Evolutionary conservation across 2,329 filamentous ascomycete species (phyloP), one percentile per base, ranked within the genome.

Genomic region (Monosporascus sp.): DNA sequence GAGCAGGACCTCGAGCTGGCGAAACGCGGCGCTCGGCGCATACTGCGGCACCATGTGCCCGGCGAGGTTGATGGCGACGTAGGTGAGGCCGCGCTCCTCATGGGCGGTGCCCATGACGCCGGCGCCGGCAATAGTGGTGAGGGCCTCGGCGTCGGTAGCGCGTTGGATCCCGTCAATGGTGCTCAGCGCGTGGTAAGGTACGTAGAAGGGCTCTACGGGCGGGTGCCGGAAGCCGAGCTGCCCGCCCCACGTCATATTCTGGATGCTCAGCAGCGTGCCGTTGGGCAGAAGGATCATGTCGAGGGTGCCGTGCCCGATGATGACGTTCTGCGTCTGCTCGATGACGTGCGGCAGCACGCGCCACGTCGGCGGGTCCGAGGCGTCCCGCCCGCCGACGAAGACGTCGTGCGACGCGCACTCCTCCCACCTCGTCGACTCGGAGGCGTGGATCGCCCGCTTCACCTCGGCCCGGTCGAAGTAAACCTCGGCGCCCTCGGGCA

Each of bases 161-260:
- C n/a, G 17, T 38, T 58, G 49, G 57, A 69, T 63, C 40, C 62
- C 61, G 55, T 49, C 52, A 4, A 57, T 48, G 2, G 71, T 61
- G 51, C 57, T 70, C 22, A 78, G 71, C 52, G 79, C 73, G 60
- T 86, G 82, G 64, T 82, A 85, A 0, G 88, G 88, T 0, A 91
- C 86, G 65, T 82, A 90, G 64, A 90, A 85, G 2, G 84, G 82
- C 50, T 83, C 78, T 1, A 66, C 66, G 0, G 88, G 89, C 0
- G 72, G 69, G 1, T 69, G 66, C 58, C 85, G 80, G 75, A 93
- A 92, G 0, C 89, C 90, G 50, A 87, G 81, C 44, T 76, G 67
- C 5, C 88, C 88, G 53, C 83, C 82, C 84, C 85, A 93, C 0
- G 87, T 91, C 84, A 92, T 90, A 73, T 91, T 91, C 66, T 93